These are phyloP conservation scores for Backusella westeae DNA, from an alignment of 192 early-diverging fungal species.

Conservation along the genomic window DNA sequence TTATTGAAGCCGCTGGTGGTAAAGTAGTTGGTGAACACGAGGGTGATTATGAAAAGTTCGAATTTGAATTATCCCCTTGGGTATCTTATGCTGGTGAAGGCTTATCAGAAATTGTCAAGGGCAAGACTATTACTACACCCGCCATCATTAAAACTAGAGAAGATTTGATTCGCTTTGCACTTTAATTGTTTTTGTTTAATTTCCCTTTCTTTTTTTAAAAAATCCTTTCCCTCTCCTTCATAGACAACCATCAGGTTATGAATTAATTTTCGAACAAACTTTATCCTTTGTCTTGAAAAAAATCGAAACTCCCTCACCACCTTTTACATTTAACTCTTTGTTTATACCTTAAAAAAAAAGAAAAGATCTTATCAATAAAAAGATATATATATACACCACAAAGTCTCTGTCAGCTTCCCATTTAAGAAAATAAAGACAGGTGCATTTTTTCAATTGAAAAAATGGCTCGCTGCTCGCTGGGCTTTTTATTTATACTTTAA, in stretches of 20 bases:
- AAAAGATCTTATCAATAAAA: not conserved
- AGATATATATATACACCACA: not conserved
- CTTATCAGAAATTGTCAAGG: slow-evolving; percentile 66
- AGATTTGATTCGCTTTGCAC: slow-evolving; percentile 30
- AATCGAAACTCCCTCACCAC: not conserved
- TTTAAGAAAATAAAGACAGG: not conserved
- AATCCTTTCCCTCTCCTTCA: not conserved
- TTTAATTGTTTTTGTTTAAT: not conserved
- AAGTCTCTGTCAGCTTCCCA: not conserved
- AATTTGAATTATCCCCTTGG: slow-evolving; percentile 86
- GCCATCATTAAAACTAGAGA: slow-evolving; percentile 37
- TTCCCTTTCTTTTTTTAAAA: not conserved
- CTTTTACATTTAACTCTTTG: not conserved
- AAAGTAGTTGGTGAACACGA: slow-evolving; percentile 44
- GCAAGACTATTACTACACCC: slow-evolving; percentile 68
- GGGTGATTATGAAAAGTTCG: slow-evolving; percentile 31
- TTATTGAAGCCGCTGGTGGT: slow-evolving; percentile 83
- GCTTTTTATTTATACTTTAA: too few relatives aligned
- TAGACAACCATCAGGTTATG: not conserved
- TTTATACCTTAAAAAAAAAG: slow-evolving; percentile 9
- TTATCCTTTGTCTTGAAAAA: not conserved
- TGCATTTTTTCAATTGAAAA: too few relatives aligned
- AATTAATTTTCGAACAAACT: not conserved
- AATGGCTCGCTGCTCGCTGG: too few relatives aligned
- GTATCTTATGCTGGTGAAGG: slow-evolving; percentile 95